Percentiles rank a stretch among this genome's conserved stretches.
phyloP scores from a whole-genome alignment of 2,329 filamentous ascomycete species.

The Aspergillus ochraceus region DNA sequence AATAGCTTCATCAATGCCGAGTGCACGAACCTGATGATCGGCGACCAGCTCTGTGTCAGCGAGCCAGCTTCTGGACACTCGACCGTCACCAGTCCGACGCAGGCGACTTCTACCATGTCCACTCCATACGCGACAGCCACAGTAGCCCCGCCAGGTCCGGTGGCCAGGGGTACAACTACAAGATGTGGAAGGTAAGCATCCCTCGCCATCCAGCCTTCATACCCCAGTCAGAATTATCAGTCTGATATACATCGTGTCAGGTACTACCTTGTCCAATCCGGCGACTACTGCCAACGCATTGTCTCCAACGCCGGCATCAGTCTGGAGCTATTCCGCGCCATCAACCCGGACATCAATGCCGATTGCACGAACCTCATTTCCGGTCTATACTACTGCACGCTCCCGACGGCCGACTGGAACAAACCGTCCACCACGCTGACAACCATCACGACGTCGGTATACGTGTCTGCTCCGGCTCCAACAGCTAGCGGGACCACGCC shows the following conservation, averaged over 20 bases:
- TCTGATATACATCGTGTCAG: neutral
- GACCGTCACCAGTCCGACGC: neutral
- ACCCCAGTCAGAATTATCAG: neutral
- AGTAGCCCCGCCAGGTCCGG: neutral
- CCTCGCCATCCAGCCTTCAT: neutral
- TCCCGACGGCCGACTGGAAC: constrained; percentile 10
- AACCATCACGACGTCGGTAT: neutral
- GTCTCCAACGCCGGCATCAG: constrained; percentile 6
- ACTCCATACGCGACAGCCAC: constrained; percentile 8
- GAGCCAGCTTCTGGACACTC: neutral
- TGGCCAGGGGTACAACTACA: constrained; percentile 5
- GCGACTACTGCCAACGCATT: constrained; percentile 13
- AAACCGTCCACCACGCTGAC: constrained; percentile 1
- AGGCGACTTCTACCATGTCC: neutral
- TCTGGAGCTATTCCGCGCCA: constrained; percentile 8
- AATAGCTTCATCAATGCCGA: constrained; percentile 9
- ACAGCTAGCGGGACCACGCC: constrained; percentile 9
- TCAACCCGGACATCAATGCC: constrained; percentile 9
- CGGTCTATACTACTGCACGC: constrained; percentile 13
- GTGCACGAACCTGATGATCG: constrained; percentile 11
- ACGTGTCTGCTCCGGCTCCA: constrained; percentile 7
- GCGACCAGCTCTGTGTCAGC: constrained; percentile 10
- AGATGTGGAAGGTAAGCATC: constrained; percentile 7
- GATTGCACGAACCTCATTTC: constrained; percentile 12
- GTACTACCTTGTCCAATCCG: constrained; percentile 6